Evolutionary conservation across 352 stramenopile genomes (phyloP).

Genomic region (Blastocystis hominis): DNA sequence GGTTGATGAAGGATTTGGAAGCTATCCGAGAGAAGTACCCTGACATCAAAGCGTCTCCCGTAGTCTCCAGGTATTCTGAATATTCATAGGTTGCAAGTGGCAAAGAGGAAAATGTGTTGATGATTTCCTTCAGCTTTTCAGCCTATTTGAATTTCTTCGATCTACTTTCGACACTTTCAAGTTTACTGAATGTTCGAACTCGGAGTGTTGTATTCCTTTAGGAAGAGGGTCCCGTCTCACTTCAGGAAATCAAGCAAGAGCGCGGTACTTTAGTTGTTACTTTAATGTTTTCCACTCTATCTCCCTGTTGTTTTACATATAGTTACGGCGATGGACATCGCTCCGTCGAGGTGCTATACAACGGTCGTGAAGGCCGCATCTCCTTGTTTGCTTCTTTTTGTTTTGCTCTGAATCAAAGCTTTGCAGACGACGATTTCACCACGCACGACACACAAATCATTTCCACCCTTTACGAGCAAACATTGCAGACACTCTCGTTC

Average conservation of each 20-base stretch:
- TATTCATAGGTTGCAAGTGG: neutral
- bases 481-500: neutral
- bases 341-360: constrained; percentile 8
- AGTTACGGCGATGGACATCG: constrained; percentile 49
- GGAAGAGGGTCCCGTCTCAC: constrained; percentile 14
- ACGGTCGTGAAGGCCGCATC: constrained; percentile 13
- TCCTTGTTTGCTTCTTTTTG: neutral
- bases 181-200: neutral
- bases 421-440: constrained; percentile 3
- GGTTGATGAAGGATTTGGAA: neutral
- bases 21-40: constrained; percentile 35
- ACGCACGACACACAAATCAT: constrained; percentile 24
- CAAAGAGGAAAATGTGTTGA: constrained; percentile 12
- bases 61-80: neutral
- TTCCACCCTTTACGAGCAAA: constrained; percentile 22
- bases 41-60: neutral
- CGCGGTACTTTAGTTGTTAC: neutral
- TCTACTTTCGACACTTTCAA: neutral
- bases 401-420: neutral
- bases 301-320: neutral
- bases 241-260: constrained; percentile 26
- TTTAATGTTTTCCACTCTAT: neutral
- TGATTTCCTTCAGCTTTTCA: constrained; percentile 39
- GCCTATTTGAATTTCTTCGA: constrained; percentile 23
- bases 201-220: neutral